These are phyloP conservation scores for Lactarius quietus DNA, from an alignment of 768 basidiomycete genomes.

Conservation along the genomic window DNA sequence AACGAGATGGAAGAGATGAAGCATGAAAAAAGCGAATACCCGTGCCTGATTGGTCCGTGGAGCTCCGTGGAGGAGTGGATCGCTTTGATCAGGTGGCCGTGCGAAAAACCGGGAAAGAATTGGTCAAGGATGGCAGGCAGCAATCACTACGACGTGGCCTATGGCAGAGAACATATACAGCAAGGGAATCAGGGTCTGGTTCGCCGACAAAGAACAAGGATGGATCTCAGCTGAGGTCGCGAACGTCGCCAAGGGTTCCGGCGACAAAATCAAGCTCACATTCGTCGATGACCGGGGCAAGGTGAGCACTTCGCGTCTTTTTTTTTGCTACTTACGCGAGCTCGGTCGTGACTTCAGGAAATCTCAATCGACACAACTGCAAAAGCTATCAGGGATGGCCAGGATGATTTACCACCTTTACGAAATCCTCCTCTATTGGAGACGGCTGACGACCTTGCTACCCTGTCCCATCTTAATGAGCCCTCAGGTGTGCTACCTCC, in stretches of 20 bases:
- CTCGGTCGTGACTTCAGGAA: conserved; percentile 50
- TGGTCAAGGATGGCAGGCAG: background rate
- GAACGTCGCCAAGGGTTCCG: conserved; percentile 55
- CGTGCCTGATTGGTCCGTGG: background rate
- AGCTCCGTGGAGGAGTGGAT: background rate
- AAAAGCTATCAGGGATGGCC: conserved; percentile 75
- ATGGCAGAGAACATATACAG: conserved; percentile 93
- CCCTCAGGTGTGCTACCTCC: conserved; percentile 68
- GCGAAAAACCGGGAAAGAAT: conserved; percentile 12
- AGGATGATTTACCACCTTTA: conserved; percentile 82
- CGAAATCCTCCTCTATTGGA: conserved; percentile 96
- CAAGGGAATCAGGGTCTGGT: conserved; percentile 89
- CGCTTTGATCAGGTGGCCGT: conserved; percentile 20
- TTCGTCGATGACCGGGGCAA: conserved; percentile 92
- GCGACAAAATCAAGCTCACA: conserved; percentile 75
- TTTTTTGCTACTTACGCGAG: conserved; percentile 10
- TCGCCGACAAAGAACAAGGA: conserved; percentile 89
- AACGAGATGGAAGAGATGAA: background rate
- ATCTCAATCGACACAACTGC: conserved; percentile 72
- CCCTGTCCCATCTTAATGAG: conserved; percentile 96
- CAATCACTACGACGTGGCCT: conserved; percentile 27
- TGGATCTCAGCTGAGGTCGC: conserved; percentile 90
- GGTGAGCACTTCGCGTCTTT: conserved; percentile 42
- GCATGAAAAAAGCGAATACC: background rate
- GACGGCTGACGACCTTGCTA: conserved; percentile 96